Evolutionary conservation across 768 basidiomycete species (phyloP), one percentile per base, ranked within the genome.

Genomic region (Lactifluus pinguis): DNA sequence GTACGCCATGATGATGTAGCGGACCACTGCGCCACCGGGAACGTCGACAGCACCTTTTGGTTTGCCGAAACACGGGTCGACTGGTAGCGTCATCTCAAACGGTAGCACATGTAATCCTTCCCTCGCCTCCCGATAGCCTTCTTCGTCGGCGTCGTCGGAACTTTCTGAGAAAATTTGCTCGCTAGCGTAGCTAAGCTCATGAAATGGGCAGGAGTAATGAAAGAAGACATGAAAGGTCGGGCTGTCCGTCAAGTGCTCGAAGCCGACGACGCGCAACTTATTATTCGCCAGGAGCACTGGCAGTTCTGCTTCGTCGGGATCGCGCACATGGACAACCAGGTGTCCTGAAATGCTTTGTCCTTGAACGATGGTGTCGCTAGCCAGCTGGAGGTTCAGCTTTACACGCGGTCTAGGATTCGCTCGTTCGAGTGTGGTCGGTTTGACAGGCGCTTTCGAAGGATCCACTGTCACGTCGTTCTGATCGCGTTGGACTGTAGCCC

Each of bases 251-350:
- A 83, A 77, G 47, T 82, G 84, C 74, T 95, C 94, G 69, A 92
- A 93, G 4, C 94, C 92, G 55, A 95, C 79, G 21, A 94, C 77
- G 60, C 92, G 78, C 36, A 95, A 71, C 75, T 92, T 95, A 4
- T 84, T 89, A 41, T 79, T 83, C 42, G 84, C 84, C 14, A 95
- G 72, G 65, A 83, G 74, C 3, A 92, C 69, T n/a, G 81, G 75
- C 2, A 78, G 75, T 58, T 82, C 81, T 65, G 82, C 83, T 69
- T 77, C 81, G 32, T 76, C 13, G 45, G 11, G 21, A 50, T 80
- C 77, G 54, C 78, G 77, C 19, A 95, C 79, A 36, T 77, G 77
- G 44, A 95, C 73, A 52, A 85, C 81, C 72, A 94, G 75, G 44
- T 78, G 73, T 2, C 94, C 94, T 49, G 80, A 80, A 48, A 95